Percentiles rank a stretch among this genome's conserved stretches.
Evolutionary conservation across 768 basidiomycete species (phyloP).

Genomic region (Lactarius evosmus): DNA sequence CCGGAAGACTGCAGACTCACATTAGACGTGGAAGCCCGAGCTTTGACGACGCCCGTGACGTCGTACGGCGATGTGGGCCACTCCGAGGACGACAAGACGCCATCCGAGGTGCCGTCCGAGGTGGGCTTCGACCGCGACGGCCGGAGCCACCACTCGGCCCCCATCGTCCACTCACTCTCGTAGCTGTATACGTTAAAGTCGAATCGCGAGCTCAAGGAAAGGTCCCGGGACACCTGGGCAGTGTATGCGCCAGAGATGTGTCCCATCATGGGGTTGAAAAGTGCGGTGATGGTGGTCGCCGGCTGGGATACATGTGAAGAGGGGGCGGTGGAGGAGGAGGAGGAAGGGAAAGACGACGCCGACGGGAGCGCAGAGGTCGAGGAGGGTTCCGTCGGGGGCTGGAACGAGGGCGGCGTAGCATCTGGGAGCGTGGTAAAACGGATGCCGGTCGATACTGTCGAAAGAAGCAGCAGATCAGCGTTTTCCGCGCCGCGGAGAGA

Average conservation of each 20-base stretch:
- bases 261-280: conserved; percentile 95
- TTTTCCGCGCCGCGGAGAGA: background rate
- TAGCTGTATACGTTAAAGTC: conserved; percentile 98
- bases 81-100: conserved; percentile 29
- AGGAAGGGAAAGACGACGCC: conserved; percentile 34
- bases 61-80: conserved; percentile 33
- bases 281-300: conserved; percentile 89
- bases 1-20: conserved; percentile 44
- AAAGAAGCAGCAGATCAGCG: background rate
- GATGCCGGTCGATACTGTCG: conserved; percentile 82
- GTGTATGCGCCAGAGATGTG: conserved; percentile 91
- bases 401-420: conserved; percentile 62
- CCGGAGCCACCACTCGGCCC: conserved; percentile 94
- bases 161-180: conserved; percentile 94
- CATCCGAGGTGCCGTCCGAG: conserved; percentile 31
- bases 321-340: conserved; percentile 33
- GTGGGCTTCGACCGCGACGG: conserved; percentile 41
- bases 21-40: conserved; percentile 83
- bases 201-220: conserved; percentile 84
- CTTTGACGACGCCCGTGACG: conserved; percentile 83
- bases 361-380: conserved; percentile 34
- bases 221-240: conserved; percentile 79
- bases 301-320: conserved; percentile 59
- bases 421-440: conserved; percentile 94
- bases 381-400: conserved; percentile 41